phyloP scores from a whole-genome alignment of 2,329 filamentous ascomycete species.

The Aspergillus costaricaensis region DNA sequence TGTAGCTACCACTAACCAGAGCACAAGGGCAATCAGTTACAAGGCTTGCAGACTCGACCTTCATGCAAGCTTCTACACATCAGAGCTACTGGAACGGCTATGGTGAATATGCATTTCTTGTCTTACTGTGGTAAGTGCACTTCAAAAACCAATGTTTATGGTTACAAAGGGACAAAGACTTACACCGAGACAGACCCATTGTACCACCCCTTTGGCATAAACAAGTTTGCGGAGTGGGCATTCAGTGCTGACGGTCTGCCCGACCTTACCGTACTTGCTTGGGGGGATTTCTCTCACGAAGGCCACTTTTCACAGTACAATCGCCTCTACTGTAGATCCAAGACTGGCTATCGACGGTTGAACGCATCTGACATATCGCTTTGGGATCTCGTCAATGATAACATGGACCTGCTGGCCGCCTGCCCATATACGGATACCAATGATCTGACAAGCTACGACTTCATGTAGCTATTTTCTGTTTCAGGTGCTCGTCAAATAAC shows the following conservation, averaged over 20 bases:
- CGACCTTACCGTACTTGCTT: background rate
- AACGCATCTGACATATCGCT: background rate
- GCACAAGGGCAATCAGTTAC: background rate
- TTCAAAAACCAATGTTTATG: background rate
- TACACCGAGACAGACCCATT: background rate
- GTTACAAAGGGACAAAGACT: background rate
- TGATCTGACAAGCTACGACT: no score
- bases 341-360: background rate
- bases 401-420: background rate
- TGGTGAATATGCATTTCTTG: no score
- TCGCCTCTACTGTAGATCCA: background rate
- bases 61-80: background rate
- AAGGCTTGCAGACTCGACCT: background rate
- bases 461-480: no score
- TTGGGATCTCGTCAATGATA: background rate
- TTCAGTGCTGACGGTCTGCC: conserved; percentile 7
- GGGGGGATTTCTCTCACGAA: conserved; percentile 3
- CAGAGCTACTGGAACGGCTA: background rate
- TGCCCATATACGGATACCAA: background rate
- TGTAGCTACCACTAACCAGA: background rate
- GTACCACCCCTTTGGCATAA: background rate
- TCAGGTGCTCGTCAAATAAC: no score
- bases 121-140: background rate
- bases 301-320: background rate
- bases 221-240: conserved; percentile 2